Percentiles rank a stretch among this genome's conserved stretches.
Evolutionary conservation across 2,329 filamentous ascomycete species (phyloP).

Genomic region (Stemphylium beticola): DNA sequence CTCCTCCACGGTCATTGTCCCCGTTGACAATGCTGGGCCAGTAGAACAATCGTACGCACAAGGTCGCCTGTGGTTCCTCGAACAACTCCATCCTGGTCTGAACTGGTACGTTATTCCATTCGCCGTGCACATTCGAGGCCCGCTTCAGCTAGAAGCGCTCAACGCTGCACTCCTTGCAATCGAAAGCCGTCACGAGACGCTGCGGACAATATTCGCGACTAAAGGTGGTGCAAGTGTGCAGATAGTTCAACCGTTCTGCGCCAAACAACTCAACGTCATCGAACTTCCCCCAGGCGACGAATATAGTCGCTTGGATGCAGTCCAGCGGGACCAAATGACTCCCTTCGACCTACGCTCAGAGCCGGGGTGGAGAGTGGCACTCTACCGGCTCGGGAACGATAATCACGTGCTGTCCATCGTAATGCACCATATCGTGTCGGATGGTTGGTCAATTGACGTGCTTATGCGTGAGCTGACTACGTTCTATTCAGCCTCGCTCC

Average conservation of each 20-base stretch:
- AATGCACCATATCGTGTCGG: slow-evolving; percentile 17
- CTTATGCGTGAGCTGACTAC: not conserved
- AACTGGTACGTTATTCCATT: slow-evolving; percentile 1
- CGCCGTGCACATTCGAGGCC: not conserved
- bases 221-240: not conserved
- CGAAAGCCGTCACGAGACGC: slow-evolving; percentile 4
- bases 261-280: not conserved
- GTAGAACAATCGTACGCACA: slow-evolving; percentile 3
- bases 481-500: not conserved
- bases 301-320: not conserved
- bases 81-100: slow-evolving; percentile 1
- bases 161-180: not conserved
- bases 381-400: not conserved
- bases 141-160: not conserved
- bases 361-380: not conserved
- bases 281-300: not conserved
- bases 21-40: not conserved
- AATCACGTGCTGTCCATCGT: slow-evolving; percentile 10
- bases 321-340: slow-evolving; percentile 1
- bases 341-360: not conserved
- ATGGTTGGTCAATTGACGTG: slow-evolving; percentile 15
- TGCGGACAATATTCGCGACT: not conserved
- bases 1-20: not conserved
- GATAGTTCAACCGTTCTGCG: not conserved
- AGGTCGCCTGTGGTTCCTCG: slow-evolving; percentile 4